A percentile compares a stretch with the other conserved stretches of the same genome.
phyloP scores from a whole-genome alignment of 2,329 filamentous ascomycete genomes.

The Blastomyces percursus region DNA sequence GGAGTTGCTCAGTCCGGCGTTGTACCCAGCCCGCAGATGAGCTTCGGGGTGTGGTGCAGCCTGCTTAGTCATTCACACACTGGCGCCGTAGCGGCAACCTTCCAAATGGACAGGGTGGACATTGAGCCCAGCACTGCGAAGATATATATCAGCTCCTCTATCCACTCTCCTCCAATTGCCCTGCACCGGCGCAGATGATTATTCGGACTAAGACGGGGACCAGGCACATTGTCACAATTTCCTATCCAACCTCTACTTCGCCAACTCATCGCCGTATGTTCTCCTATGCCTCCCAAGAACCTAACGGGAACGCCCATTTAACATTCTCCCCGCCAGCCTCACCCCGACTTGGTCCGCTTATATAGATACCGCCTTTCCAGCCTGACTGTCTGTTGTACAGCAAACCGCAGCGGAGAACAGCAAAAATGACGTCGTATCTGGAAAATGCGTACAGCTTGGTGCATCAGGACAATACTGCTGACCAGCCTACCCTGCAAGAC shows the following conservation, averaged over 20 bases:
- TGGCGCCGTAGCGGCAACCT: slow-evolving; percentile 12
- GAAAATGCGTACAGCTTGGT: slow-evolving; percentile 95
- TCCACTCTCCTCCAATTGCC: slow-evolving; percentile 19
- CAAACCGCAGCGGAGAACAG: slow-evolving; percentile 7
- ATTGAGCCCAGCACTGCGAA: slow-evolving; percentile 17
- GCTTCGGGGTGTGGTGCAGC: too few relatives aligned
- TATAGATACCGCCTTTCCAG: slow-evolving; percentile 17
- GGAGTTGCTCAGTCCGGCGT: neutral
- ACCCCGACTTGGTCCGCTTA: slow-evolving; percentile 14
- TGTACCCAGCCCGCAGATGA: too few relatives aligned
- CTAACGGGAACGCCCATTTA: slow-evolving; percentile 11
- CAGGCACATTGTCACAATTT: slow-evolving; percentile 21
- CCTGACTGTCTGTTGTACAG: slow-evolving; percentile 12
- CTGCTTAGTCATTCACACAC: slow-evolving; percentile 39
- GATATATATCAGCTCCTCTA: neutral
- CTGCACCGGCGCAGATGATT: slow-evolving; percentile 28
- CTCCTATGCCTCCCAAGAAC: neutral
- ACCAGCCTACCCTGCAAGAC: slow-evolving; percentile 81
- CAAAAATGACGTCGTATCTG: slow-evolving; percentile 83
- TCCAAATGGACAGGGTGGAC: slow-evolving; percentile 33
- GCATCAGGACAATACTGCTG: slow-evolving; percentile 92
- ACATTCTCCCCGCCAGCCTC: slow-evolving; percentile 13
- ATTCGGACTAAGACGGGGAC: slow-evolving; percentile 28
- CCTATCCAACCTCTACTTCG: slow-evolving; percentile 16
- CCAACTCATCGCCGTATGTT: slow-evolving; percentile 16